Evolutionary conservation across 2,329 filamentous ascomycete species (phyloP), one percentile per base, ranked within the genome.

Genomic region (Elsinoe perseae): DNA sequence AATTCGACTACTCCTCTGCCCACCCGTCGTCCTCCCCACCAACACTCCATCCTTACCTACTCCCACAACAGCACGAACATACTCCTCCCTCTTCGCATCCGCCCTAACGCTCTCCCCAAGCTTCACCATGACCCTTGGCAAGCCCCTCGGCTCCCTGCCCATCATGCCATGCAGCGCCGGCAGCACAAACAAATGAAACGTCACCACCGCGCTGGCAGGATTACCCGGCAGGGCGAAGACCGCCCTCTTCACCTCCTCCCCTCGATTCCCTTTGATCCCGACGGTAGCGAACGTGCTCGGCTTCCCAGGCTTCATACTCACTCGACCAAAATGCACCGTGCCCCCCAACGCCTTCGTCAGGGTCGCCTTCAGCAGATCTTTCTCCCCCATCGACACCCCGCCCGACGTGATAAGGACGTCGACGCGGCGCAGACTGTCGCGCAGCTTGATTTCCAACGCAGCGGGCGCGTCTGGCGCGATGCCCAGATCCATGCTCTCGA

Each of bases 281-380:
- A 97, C 80, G 0, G 89, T 96, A 2, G 93, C 93, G 69, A 98
- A 98, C 0, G 93, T 98, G 0, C 91, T 96, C 1, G 93, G 93
- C 72, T 97, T 98, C 3, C 93, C 93, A 0, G 93, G 93, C 75
- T 98, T 98, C 93, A 98, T 97, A 56, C 86, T 82, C 2, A 98
- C 93, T 2, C 93, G 86, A 21, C 93, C 93, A 64, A 98, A 98
- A 71, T 96, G 93, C 62, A 98, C 95, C 0, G 85, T 93, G 6
- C 93, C 93, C 57, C 90, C 89, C 1, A 98, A 80, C 1, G 84
- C 79, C 40, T 92, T 85, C 74, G 97, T 93, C 64, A 98, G 88
- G 0, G 92, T 97, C 0, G 93, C 92, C 69, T 98, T 98, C 18
- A 98, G 81, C 6, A 98, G 84, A 70, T 98, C 93, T 2, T 96